Conservation (phyloP, 2,329 filamentous ascomycete species). For the Akanthomyces dipterigenus region DNA sequence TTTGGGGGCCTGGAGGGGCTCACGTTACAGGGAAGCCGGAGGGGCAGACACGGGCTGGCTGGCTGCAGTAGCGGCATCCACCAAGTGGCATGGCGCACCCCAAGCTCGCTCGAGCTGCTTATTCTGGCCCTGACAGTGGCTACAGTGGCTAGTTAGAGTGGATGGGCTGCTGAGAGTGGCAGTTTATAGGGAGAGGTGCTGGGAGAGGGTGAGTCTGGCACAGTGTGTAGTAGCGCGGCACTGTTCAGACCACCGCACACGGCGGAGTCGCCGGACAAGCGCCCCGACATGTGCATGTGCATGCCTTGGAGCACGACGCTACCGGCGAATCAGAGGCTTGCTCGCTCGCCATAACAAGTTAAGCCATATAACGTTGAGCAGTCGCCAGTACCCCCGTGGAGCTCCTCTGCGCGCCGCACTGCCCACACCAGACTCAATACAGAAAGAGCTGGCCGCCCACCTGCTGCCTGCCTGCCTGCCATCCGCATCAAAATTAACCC, state of each 20-base stretch:
- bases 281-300: slow-evolving; percentile 25
- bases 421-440: slow-evolving; percentile 31
- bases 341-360: slow-evolving; percentile 15
- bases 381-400: background rate
- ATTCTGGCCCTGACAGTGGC: background rate
- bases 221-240: background rate
- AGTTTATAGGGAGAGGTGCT: too few relatives aligned
- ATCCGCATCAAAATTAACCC: slow-evolving; percentile 25
- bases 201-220: background rate
- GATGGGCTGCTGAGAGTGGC: too few relatives aligned
- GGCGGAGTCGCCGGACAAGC: slow-evolving; percentile 16
- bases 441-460: slow-evolving; percentile 24
- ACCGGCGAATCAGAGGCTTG: slow-evolving; percentile 8
- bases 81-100: background rate
- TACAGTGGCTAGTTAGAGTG: background rate
- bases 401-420: slow-evolving; percentile 19
- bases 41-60: background rate
- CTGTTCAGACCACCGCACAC: background rate
- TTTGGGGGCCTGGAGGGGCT: background rate
- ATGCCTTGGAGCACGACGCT: slow-evolving; percentile 17
- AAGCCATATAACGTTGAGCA: slow-evolving; percentile 13
- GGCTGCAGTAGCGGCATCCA: background rate
- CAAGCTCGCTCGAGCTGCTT: background rate
- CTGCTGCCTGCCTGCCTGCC: slow-evolving; percentile 1
- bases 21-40: background rate